A percentile compares a stretch with the other conserved stretches of the same genome.
phyloP scores from a whole-genome alignment of 768 basidiomycete species.

The Pleurotus giganteus region DNA sequence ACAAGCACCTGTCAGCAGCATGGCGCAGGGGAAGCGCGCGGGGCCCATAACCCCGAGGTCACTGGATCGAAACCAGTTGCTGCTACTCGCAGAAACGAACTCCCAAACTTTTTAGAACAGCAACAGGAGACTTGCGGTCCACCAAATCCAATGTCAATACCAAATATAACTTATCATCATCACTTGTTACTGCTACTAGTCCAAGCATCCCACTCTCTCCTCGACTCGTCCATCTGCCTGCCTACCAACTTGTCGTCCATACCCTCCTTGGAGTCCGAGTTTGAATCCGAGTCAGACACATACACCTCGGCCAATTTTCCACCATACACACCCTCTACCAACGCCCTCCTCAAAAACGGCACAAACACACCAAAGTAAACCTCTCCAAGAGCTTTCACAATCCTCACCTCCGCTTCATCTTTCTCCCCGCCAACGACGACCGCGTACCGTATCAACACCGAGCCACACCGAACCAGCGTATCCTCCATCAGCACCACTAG shows the following conservation, averaged over 20 bases:
- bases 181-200: too few species aligned
- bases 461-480: slow-evolving; percentile 44
- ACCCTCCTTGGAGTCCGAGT: too few species aligned
- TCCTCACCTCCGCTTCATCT: slow-evolving; percentile 27
- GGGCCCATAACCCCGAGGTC: slow-evolving; percentile 65
- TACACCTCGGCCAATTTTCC: slow-evolving; percentile 19
- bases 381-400: slow-evolving; percentile 46
- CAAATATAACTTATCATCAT: too few species aligned
- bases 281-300: not conserved
- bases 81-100: slow-evolving; percentile 34
- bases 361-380: slow-evolving; percentile 63
- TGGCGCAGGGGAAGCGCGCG: slow-evolving; percentile 59
- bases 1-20: slow-evolving; percentile 34
- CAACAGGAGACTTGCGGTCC: too few species aligned
- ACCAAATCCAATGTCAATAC: too few species aligned
- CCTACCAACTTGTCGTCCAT: not conserved
- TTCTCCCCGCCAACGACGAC: slow-evolving; percentile 18
- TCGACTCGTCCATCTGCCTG: not conserved
- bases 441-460: slow-evolving; percentile 45
- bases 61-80: slow-evolving; percentile 65
- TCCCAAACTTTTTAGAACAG: too few species aligned
- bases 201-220: not conserved
- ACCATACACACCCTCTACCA: slow-evolving; percentile 77
- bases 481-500: slow-evolving; percentile 50
- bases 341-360: slow-evolving; percentile 68